phyloP scores from a whole-genome alignment of 257 asterid species.

The Thymus mandschuricus region DNA sequence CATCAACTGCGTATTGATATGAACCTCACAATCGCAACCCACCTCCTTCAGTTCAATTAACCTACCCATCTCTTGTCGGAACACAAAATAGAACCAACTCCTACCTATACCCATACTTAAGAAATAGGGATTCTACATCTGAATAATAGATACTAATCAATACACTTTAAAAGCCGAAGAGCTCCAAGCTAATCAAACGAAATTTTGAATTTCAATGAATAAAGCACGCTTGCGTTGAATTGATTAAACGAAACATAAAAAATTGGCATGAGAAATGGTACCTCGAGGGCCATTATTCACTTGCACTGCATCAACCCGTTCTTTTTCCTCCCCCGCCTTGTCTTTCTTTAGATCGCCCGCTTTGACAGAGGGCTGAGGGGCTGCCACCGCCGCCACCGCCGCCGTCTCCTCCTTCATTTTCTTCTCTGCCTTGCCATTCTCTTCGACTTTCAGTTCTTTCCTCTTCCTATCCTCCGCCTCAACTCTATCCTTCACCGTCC shows the following conservation, averaged over 20 bases:
- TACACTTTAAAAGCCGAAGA: neutral
- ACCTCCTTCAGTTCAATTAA: no score
- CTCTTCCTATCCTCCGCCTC: slow-evolving; percentile 57
- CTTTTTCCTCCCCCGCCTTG: slow-evolving; percentile 29
- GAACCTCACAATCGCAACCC: no score
- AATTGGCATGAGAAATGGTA: slow-evolving; percentile 16
- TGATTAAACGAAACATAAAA: neutral
- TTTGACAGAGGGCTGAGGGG: slow-evolving; percentile 18
- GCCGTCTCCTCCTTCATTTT: slow-evolving; percentile 38
- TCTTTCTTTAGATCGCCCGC: slow-evolving; percentile 13
- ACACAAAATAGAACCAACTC: neutral
- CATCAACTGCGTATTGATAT: no score
- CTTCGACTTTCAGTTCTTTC: slow-evolving; percentile 42
- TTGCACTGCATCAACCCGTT: slow-evolving; percentile 33
- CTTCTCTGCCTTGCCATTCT: slow-evolving; percentile 29
- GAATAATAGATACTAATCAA: neutral
- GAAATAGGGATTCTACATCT: neutral
- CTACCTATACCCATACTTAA: neutral
- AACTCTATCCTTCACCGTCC: slow-evolving; percentile 64
- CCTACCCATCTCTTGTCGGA: no score
- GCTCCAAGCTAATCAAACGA: neutral
- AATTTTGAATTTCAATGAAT: neutral
- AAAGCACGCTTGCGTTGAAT: neutral
- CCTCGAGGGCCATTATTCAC: slow-evolving; percentile 53
- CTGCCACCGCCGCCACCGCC: slow-evolving; percentile 28